Conservation (phyloP, 2,329 filamentous ascomycete species). For the Trichoderma afroharzianum region DNA sequence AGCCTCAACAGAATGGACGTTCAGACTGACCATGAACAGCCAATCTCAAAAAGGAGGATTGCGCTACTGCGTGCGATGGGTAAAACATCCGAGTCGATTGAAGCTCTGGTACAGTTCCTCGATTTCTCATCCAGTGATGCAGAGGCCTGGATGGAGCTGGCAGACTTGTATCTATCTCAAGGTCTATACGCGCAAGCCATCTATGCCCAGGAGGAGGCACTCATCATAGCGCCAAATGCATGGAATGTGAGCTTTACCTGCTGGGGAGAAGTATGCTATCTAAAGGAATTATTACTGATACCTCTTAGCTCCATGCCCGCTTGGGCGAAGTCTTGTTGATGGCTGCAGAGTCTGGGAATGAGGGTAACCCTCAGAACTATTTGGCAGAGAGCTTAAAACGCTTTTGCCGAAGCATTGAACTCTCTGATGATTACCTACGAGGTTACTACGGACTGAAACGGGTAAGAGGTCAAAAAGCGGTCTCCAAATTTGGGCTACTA, state of each 20-base stretch:
- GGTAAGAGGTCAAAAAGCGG: slow-evolving; percentile 42
- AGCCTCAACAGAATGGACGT: slow-evolving; percentile 2
- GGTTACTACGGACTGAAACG: slow-evolving; percentile 90
- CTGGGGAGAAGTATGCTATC: neutral
- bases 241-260: slow-evolving; percentile 75
- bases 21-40: slow-evolving; percentile 46
- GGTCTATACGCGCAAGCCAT: slow-evolving; percentile 79
- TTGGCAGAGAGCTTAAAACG: slow-evolving; percentile 74
- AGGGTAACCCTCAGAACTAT: slow-evolving; percentile 45
- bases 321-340: slow-evolving; percentile 81
- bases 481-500: neutral
- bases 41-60: slow-evolving; percentile 79
- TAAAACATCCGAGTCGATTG: slow-evolving; percentile 67
- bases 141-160: slow-evolving; percentile 89
- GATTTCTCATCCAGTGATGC: slow-evolving; percentile 84
- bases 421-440: slow-evolving; percentile 88
- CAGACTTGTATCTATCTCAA: slow-evolving; percentile 78
- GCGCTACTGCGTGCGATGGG: slow-evolving; percentile 74
- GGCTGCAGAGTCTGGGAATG: slow-evolving; percentile 48
- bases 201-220: slow-evolving; percentile 84
- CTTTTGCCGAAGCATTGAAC: slow-evolving; percentile 86
- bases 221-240: slow-evolving; percentile 82
- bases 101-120: slow-evolving; percentile 69
- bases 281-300: slow-evolving; percentile 3
- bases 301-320: slow-evolving; percentile 71